Base-by-base conservation (phyloP, 2,329 filamentous ascomycete genomes). In the Metarhizium anisopliae region DNA sequence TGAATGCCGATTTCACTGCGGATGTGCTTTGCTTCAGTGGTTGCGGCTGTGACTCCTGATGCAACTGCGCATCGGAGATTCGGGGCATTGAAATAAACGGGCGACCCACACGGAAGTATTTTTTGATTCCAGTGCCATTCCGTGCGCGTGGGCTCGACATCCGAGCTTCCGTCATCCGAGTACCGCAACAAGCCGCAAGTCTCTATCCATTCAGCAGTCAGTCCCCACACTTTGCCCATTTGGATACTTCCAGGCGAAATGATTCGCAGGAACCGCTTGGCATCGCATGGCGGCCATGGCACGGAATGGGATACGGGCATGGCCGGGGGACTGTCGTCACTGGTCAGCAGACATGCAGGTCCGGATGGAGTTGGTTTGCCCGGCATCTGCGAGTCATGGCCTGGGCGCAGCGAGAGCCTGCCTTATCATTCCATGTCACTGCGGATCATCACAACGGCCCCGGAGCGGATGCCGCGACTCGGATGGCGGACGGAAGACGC, bases 91-190 rank as follows among this genome's bases (percentile, higher is more conserved):
- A 25, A 25, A 25, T 25, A 25, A 45, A 53, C 6, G n/a, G 40
- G 42, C 18, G 42, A 45, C 51, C 51, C 51, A 35, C 18, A 25
- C 35, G 30, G 20, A 30, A 30, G 20, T 30, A 25, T 10, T 6
- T 47, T 47, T 20, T 47, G 13, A 7, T 47, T 20, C 20, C 43
- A 25, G 2, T 47, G 10, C 25, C 5, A 7, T 8, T 8, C 13
- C n/a, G 16, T 10, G 18, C 3, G 20, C 7, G 20, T 10, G 3
- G 13, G 6, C 20, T 5, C 10, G 3, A 47, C 51, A 63, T 68
- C 67, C 67, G 68, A 65, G 61, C 49, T 66, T 70, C 68, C 67
- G 62, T 51, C 35, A 51, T 59, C 65, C 66, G 49, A 51, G 52
- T 49, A 35, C 57, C 56, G 53, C 53, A 16, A 18, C 54, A 43